Conservation (phyloP, 2,329 filamentous ascomycete species). For the Trichophaea hybrida region DNA sequence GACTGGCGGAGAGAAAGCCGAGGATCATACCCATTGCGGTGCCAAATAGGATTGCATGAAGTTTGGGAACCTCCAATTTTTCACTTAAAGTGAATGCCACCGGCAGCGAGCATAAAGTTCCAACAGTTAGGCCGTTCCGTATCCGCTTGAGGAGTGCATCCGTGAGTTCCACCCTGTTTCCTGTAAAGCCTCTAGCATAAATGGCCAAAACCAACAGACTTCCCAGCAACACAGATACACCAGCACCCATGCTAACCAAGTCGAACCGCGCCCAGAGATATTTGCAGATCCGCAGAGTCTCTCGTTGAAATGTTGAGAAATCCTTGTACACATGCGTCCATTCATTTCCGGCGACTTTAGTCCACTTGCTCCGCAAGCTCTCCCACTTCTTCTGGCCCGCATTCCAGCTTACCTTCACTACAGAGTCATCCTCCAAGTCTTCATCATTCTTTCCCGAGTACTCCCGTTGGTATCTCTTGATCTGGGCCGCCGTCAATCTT, state of each 20-base stretch:
- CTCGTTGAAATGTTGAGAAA: slow-evolving; percentile 59
- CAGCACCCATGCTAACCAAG: slow-evolving; percentile 67
- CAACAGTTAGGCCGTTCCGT: slow-evolving; percentile 36
- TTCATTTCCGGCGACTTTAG: slow-evolving; percentile 12
- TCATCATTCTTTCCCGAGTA: slow-evolving; percentile 63
- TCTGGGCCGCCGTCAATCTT: slow-evolving; percentile 66
- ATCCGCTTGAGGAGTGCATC: slow-evolving; percentile 40
- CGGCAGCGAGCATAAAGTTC: slow-evolving; percentile 28
- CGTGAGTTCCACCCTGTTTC: slow-evolving; percentile 41
- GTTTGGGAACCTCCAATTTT: slow-evolving; percentile 10
- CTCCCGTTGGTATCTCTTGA: slow-evolving; percentile 72
- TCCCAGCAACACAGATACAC: slow-evolving; percentile 54
- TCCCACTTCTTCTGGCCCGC: slow-evolving; percentile 43
- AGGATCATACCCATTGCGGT: slow-evolving; percentile 36
- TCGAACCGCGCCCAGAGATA: slow-evolving; percentile 87
- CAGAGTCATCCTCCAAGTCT: slow-evolving; percentile 44
- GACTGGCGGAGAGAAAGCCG: slow-evolving; percentile 33
- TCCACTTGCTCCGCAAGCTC: slow-evolving; percentile 32
- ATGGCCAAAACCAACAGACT: slow-evolving; percentile 56
- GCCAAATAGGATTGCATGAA: slow-evolving; percentile 32
- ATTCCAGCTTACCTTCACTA: slow-evolving; percentile 45
- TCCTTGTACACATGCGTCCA: slow-evolving; percentile 40
- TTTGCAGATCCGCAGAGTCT: slow-evolving; percentile 67
- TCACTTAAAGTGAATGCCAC: slow-evolving; percentile 1
- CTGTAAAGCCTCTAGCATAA: slow-evolving; percentile 49